These are phyloP conservation scores for Porodaedalea pini DNA, from an alignment of 1,284 basidiomycete genomes.

Conservation along the genomic window DNA sequence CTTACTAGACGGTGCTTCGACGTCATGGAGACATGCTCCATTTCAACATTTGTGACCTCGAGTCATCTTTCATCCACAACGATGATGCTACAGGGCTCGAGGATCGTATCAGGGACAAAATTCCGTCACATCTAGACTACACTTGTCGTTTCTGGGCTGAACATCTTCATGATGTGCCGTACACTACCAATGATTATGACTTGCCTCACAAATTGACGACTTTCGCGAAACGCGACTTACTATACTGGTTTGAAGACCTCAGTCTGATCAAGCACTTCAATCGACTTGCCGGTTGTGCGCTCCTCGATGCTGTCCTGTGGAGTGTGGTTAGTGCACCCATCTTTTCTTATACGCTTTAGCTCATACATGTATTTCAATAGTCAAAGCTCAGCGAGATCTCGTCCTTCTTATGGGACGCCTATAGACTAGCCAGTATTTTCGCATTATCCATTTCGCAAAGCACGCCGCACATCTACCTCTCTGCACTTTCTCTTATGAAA, in stretches of 20 bases:
- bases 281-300: background rate
- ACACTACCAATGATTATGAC: background rate
- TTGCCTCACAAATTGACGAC: background rate
- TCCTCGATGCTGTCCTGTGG: background rate
- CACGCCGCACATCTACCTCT: background rate
- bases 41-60: background rate
- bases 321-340: background rate
- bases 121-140: background rate
- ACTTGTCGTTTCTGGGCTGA: background rate
- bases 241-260: conserved; percentile 9
- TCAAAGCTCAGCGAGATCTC: background rate
- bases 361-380: background rate
- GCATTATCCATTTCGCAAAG: background rate
- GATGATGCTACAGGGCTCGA: background rate
- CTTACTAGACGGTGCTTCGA: background rate
- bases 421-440: background rate
- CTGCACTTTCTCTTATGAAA: background rate
- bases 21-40: conserved; percentile 18
- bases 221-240: background rate
- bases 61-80: background rate
- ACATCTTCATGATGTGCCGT: background rate
- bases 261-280: background rate
- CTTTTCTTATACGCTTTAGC: background rate
- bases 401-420: background rate
- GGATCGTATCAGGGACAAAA: background rate